A percentile compares a stretch with the other conserved stretches of the same genome.
Conservation (phyloP, 176 grass and related monocot species). For the Oryza nivara region DNA sequence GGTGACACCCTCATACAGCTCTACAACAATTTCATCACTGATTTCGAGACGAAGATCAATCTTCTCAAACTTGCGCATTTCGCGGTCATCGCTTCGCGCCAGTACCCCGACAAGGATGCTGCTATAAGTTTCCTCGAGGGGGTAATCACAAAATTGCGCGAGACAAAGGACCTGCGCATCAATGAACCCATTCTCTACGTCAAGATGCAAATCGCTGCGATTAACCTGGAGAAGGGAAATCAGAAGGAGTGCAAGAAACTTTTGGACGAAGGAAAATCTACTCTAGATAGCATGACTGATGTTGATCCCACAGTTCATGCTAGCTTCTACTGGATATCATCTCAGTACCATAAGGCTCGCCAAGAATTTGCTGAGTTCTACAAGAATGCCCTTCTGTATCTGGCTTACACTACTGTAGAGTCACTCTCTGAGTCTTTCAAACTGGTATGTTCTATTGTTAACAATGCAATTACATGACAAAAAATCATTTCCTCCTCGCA, state of each 20-base stretch:
- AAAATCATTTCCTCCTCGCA: not conserved
- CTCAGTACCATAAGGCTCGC: not conserved
- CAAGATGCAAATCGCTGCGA: not conserved
- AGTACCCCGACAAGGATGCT: not conserved
- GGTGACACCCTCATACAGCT: not conserved
- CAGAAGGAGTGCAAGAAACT: not conserved
- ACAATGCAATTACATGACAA: too few species aligned
- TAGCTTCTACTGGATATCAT: not conserved
- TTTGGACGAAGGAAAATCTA: not conserved
- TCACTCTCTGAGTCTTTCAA: not conserved
- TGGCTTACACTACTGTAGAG: not conserved
- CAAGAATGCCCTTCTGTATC: slow-evolving; percentile 3
- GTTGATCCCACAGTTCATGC: not conserved
- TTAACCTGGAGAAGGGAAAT: not conserved
- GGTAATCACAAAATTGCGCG: not conserved
- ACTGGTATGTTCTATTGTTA: not conserved
- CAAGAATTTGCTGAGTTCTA: slow-evolving; percentile 2
- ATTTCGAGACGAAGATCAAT: not conserved
- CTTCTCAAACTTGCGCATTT: not conserved
- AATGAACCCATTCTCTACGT: not conserved
- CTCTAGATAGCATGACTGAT: not conserved
- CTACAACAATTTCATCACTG: not conserved
- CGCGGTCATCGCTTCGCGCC: not conserved
- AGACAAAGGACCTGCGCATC: not conserved
- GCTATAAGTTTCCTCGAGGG: not conserved